A percentile compares a stretch with the other conserved stretches of the same genome.
Evolutionary conservation across 352 stramenopile species (phyloP).

Genomic region (Phytophthora hibernalis): DNA sequence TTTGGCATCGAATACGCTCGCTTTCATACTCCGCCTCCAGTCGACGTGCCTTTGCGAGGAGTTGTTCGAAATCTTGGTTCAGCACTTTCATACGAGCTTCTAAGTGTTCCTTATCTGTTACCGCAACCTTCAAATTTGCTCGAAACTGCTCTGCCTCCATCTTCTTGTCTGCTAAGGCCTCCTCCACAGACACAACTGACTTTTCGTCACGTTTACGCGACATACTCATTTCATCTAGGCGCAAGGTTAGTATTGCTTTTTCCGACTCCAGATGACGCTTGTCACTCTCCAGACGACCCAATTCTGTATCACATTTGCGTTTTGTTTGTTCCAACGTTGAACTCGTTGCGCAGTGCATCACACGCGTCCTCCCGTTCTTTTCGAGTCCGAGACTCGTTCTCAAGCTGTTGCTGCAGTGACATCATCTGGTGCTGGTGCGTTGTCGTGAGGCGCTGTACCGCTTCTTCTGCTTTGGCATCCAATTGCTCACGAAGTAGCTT

Average conservation of each 20-base stretch:
- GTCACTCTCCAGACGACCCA: constrained; percentile 42
- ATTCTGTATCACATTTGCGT: constrained; percentile 31
- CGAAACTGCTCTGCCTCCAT: constrained; percentile 62
- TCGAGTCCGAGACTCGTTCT: constrained; percentile 19
- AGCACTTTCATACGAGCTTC: constrained; percentile 32
- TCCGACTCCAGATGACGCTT: constrained; percentile 49
- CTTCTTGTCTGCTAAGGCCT: constrained; percentile 42
- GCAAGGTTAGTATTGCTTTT: constrained; percentile 30
- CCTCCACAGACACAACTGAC: constrained; percentile 19
- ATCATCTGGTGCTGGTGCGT: constrained; percentile 18
- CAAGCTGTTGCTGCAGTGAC: constrained; percentile 31
- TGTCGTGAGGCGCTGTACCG: constrained; percentile 1
- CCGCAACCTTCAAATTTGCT: constrained; percentile 38
- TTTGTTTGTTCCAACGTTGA: constrained; percentile 35
- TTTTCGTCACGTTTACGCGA: constrained; percentile 31
- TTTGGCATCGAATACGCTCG: constrained; percentile 37
- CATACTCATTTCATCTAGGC: constrained; percentile 31
- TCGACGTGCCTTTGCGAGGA: constrained; percentile 32
- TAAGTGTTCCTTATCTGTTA: constrained; percentile 52
- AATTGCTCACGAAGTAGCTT: constrained; percentile 46
- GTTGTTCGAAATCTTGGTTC: constrained; percentile 44
- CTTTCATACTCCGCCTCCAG: constrained; percentile 38
- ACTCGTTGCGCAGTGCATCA: constrained; percentile 34
- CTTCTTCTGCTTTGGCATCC: constrained; percentile 20
- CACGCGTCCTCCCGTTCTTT: constrained; percentile 34